Evolutionary conservation across 306 rosid genomes (phyloP).

Genomic region (Senna tora): DNA sequence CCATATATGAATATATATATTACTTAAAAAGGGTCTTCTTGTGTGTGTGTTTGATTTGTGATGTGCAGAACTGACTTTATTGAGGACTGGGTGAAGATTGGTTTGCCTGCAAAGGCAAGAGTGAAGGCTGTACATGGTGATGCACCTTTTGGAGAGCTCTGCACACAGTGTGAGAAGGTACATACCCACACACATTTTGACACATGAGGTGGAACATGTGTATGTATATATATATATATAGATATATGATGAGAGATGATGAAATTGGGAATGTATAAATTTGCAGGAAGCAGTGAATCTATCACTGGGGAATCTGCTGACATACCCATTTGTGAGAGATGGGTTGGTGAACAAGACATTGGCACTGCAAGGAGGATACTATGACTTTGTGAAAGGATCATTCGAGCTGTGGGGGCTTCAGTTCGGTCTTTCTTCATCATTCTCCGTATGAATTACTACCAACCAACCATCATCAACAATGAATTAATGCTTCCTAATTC

Average conservation of each 20-base stretch:
- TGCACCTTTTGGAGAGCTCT: slow-evolving; percentile 57
- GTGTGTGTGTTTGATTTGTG: background rate
- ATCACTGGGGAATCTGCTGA: slow-evolving; percentile 85
- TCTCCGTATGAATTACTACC: slow-evolving; percentile 99
- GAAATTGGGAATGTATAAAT: background rate
- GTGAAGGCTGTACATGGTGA: slow-evolving; percentile 50
- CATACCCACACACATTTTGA: too few relatives aligned
- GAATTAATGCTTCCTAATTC: slow-evolving; percentile 8
- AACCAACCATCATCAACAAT: slow-evolving; percentile 56
- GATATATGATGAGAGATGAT: too few relatives aligned
- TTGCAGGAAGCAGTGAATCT: slow-evolving; percentile 91
- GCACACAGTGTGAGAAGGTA: slow-evolving; percentile 88
- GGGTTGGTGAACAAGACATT: slow-evolving; percentile 89
- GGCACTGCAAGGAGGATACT: slow-evolving; percentile 84
- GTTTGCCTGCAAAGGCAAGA: slow-evolving; percentile 75
- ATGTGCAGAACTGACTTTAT: slow-evolving; percentile 71
- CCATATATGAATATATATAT: too few relatives aligned
- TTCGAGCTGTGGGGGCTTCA: slow-evolving; percentile 98
- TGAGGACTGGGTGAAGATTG: slow-evolving; percentile 91
- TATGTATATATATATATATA: too few relatives aligned
- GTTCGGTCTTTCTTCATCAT: slow-evolving; percentile 67
- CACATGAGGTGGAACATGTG: too few relatives aligned
- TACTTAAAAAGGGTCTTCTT: too few relatives aligned
- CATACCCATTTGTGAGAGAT: slow-evolving; percentile 93
- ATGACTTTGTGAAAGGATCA: slow-evolving; percentile 82